Evolutionary conservation across 768 basidiomycete species (phyloP), one percentile per base, ranked within the genome.

Genomic region (Hortiboletus flavorubellus): DNA sequence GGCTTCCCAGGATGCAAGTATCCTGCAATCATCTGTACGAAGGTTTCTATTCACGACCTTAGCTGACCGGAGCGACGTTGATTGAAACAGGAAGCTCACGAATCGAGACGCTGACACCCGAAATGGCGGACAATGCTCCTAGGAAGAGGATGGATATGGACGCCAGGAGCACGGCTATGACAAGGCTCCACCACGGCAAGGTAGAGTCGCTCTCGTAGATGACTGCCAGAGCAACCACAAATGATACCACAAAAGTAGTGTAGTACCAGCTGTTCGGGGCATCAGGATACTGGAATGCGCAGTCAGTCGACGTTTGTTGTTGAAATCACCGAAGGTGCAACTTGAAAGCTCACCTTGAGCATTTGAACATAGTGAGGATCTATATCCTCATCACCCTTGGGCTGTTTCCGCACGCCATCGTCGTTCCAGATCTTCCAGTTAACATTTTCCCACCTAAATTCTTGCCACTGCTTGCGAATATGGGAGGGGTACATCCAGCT

Each of bases 291-390:
- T 74, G 33, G 4, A 34, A 30, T 2, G 2, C n/a, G 15, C 9
- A 39, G 12, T 26, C 3, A 7, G 18, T 49, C 44, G 3, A n/a
- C 4, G 16, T 42, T 26, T n/a, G 26, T 23, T 5, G 31, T 30
- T n/a, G 12, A 29, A 72, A 73, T 12, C 67, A 66, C 5, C 34
- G 4, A 30, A 15, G 16, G 4, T 21, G 6, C 2, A 5, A 21
- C 21, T 21, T 21, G 21, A 21, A 29, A 0, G 5, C 55, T 74
- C 44, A 72, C 73, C 33, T 72, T 65, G 42, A 59, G 56, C 83
- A 85, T 84, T 64, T 82, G 78, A n/a, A 68, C 70, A 35, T 80
- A 77, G 65, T 85, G 84, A 31, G 80, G 78, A 57, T 85, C 83
- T 31, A 78, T 64, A 26, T 75, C 73, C 23, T 77, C 71, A 44